A percentile compares a stretch with the other conserved stretches of the same genome.
Evolutionary conservation across 768 basidiomycete species (phyloP).

Genomic region (Russula emetica): DNA sequence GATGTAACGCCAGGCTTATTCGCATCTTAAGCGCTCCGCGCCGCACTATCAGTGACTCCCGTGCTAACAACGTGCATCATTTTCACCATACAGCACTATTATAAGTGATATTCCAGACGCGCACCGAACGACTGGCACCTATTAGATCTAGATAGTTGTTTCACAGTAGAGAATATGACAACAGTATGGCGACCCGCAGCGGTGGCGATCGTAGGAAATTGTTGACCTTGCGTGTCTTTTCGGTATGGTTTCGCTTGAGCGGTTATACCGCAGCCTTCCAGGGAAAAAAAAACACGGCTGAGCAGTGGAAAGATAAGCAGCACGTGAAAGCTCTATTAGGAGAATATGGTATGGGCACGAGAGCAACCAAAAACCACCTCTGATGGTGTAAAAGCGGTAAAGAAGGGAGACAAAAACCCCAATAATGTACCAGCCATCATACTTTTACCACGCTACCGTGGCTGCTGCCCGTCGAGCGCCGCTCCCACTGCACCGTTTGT

Average conservation of each 20-base stretch:
- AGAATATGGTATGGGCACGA: not conserved
- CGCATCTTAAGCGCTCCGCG: no score
- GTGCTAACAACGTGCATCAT: no score
- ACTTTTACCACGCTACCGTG: not conserved
- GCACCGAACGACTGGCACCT: no score
- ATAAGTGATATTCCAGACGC: not conserved
- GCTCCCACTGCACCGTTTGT: slow-evolving; percentile 34
- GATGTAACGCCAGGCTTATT: no score
- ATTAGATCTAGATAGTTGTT: no score
- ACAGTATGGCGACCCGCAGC: not conserved
- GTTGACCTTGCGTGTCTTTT: no score
- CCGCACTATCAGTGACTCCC: no score
- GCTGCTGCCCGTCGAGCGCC: not conserved
- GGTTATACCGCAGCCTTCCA: no score
- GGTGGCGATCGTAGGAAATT: no score
- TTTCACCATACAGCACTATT: no score
- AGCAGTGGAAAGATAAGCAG: not conserved
- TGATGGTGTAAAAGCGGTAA: not conserved
- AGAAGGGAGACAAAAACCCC: not conserved
- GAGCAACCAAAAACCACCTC: not conserved
- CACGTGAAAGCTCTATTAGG: slow-evolving; percentile 5
- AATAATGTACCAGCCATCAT: not conserved
- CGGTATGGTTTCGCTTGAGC: no score
- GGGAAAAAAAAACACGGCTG: not conserved
- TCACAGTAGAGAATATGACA: no score